These are phyloP conservation scores for Eutrema yunnanense DNA, from an alignment of 345 rosid species.

Conservation along the genomic window DNA sequence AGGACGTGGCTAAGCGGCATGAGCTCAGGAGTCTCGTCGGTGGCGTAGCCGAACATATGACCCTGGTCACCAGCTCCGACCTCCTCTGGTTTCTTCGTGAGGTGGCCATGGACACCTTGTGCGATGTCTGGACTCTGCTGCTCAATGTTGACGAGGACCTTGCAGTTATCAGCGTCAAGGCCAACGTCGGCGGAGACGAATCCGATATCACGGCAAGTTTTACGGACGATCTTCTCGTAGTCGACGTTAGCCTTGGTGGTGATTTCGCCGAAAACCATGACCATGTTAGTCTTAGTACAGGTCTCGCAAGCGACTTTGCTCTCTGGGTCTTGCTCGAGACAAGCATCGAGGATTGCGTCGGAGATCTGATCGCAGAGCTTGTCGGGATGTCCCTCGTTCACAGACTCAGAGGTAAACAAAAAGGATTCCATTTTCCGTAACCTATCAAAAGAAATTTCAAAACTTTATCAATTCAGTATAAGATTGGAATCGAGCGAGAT, in stretches of 20 bases:
- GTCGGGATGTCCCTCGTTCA: constrained; percentile 79
- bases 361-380: constrained; percentile 77
- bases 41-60: constrained; percentile 73
- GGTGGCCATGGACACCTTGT: constrained; percentile 69
- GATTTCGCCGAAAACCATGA: constrained; percentile 73
- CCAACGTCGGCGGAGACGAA: constrained; percentile 58
- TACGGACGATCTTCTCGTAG: constrained; percentile 65
- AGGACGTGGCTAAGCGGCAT: constrained; percentile 73
- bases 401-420: constrained; percentile 68
- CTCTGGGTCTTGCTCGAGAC: constrained; percentile 59
- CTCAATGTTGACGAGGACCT: constrained; percentile 61
- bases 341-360: constrained; percentile 65
- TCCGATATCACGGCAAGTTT: constrained; percentile 61
- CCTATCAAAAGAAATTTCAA: neutral
- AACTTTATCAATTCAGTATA: neutral
- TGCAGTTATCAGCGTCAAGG: constrained; percentile 62
- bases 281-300: constrained; percentile 76
- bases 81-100: constrained; percentile 59
- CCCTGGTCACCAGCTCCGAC: constrained; percentile 80
- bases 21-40: constrained; percentile 67
- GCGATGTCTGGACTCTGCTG: constrained; percentile 77
- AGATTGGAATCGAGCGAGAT: neutral
- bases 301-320: constrained; percentile 80
- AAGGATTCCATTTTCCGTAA: constrained; percentile 50
- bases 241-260: constrained; percentile 63